Evolutionary conservation across 2,329 filamentous ascomycete genomes (phyloP).

Genomic region (Neophaeococcomyces aloes): DNA sequence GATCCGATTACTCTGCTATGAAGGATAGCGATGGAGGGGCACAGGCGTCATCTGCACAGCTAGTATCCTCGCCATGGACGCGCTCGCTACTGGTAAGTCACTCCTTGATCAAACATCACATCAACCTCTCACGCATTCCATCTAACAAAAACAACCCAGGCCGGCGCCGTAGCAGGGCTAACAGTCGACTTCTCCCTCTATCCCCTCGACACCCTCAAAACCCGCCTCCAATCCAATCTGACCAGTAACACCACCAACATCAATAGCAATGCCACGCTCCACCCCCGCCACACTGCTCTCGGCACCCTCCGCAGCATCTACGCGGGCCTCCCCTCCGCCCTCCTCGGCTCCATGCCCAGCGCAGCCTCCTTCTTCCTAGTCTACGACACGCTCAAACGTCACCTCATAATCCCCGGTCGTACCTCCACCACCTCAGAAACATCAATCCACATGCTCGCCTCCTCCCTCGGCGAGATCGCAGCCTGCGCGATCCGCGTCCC

Average conservation of each 20-base stretch:
- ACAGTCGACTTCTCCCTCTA: slow-evolving; percentile 95
- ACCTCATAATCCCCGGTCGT: slow-evolving; percentile 32
- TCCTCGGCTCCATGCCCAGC: slow-evolving; percentile 84
- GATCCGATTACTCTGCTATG: background rate
- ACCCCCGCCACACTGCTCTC: slow-evolving; percentile 43
- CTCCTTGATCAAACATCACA: no score
- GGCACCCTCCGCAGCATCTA: slow-evolving; percentile 91
- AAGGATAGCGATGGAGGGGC: background rate
- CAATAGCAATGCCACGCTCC: slow-evolving; percentile 51
- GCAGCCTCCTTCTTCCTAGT: slow-evolving; percentile 97
- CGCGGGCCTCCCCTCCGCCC: slow-evolving; percentile 75
- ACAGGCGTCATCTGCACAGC: background rate
- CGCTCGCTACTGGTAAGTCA: slow-evolving; percentile 10
- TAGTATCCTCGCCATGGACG: slow-evolving; percentile 9
- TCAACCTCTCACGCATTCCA: no score
- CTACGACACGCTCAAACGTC: slow-evolving; percentile 65
- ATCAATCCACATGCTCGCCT: slow-evolving; percentile 68
- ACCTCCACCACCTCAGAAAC: slow-evolving; percentile 25
- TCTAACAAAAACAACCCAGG: slow-evolving; percentile 34
- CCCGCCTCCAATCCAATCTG: slow-evolving; percentile 73
- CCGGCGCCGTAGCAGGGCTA: slow-evolving; percentile 84
- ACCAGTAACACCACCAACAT: slow-evolving; percentile 70
- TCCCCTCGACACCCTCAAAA: slow-evolving; percentile 97
- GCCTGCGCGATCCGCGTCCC: slow-evolving; percentile 88
- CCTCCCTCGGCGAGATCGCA: slow-evolving; percentile 75